Evolutionary conservation across 768 basidiomycete species (phyloP), one percentile per base, ranked within the genome.

Genomic region (Psilocybe azurescens): DNA sequence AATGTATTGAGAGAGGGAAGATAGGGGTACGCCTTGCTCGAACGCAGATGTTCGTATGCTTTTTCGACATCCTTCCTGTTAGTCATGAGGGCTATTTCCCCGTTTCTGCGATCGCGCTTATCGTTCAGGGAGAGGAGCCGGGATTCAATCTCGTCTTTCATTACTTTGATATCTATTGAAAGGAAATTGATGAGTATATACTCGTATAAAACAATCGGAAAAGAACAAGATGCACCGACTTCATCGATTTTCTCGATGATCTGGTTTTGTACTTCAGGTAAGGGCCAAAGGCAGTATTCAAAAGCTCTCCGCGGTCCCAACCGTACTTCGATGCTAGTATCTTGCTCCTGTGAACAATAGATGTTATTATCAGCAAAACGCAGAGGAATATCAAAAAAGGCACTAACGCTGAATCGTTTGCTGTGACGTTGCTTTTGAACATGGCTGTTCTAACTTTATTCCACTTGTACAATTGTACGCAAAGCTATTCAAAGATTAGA

Each of bases 1-100:
- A 89, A 89, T 36, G 81, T 76, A 1, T 74, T 49, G 18, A 86
- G 71, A 11, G 79, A 72, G 0, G 86, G 88, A 7, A 88, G 66
- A 7, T 77, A 63, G 6, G 64, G 46, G 14, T 72, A 61, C 0
- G 65, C 61, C 29, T 75, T 72, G 47, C 64, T 58, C 1, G 78
- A 76, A 36, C 79, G 77, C 32, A 89, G 77, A 49, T 76, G 73
- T 49, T 82, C 72, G 59, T 88, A 82, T 56, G 83, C 74, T 51
- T 73, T 72, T 56, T 74, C 76, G 10, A 87, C 72, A 38, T 77
- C 78, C 6, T 66, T 55, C 30, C 79, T 68, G 44, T 72, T 75
- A n/a, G 62, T 60, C 56, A 67, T 58, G 29, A 72, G 69, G 2
- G 73, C 61, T 2, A 60, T 59, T 53, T 73, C 73, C 4, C 60